Percentiles rank a stretch among this genome's conserved stretches.
These are phyloP conservation scores for Tetrahymena thermophila DNA, from an alignment of 73 alveolate genomes.

Conservation along the genomic window DNA sequence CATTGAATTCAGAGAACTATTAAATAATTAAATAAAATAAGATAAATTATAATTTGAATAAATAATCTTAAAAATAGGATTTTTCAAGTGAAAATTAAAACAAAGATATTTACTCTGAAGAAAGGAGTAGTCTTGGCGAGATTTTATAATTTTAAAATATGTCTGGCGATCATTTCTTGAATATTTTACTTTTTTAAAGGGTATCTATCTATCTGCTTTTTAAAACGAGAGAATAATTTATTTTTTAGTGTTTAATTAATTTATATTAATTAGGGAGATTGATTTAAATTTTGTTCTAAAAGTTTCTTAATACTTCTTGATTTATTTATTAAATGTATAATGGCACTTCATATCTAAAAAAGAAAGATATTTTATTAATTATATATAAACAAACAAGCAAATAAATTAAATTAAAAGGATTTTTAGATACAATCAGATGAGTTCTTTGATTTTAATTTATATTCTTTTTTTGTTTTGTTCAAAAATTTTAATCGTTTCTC, in stretches of 20 bases:
- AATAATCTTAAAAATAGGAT: neutral
- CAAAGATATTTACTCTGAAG: neutral
- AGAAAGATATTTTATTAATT: neutral
- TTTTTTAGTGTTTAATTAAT: neutral
- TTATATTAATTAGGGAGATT: neutral
- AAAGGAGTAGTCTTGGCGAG: neutral
- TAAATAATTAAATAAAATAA: too few species aligned
- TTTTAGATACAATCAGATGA: neutral
- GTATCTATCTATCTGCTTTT: neutral
- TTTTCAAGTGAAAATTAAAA: too few species aligned
- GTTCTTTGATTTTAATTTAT: neutral
- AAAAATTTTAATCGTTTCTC: neutral
- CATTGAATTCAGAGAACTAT: neutral
- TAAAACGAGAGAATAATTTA: neutral
- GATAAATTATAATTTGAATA: neutral
- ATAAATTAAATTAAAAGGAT: too few species aligned
- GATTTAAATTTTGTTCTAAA: neutral
- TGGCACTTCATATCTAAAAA: neutral
- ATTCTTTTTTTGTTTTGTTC: neutral
- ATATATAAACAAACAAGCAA: too few species aligned
- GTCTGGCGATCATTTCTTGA: neutral
- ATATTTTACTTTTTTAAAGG: neutral
- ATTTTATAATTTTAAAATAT: neutral
- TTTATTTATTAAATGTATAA: neutral
- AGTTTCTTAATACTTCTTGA: neutral